These are phyloP conservation scores for Penicillium verrucosum DNA, from an alignment of 2,329 filamentous ascomycete species.

Conservation along the genomic window DNA sequence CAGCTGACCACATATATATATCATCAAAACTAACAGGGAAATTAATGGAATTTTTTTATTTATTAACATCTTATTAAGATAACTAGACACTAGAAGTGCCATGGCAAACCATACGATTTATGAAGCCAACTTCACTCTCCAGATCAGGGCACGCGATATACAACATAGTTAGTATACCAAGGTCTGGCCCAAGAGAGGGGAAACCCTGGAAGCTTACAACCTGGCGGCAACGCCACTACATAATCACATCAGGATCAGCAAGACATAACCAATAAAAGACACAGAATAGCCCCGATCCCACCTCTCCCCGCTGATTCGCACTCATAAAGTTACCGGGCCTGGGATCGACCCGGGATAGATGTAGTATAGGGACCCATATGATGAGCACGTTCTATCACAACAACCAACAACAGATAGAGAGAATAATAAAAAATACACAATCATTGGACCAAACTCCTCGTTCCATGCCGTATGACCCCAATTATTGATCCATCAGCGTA, in stretches of 20 bases:
- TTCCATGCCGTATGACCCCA: background rate
- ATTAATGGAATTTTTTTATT: background rate
- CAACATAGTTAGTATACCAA: background rate
- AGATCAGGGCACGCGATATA: background rate
- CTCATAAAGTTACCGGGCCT: background rate
- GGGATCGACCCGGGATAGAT: background rate
- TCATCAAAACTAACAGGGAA: background rate
- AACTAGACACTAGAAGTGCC: background rate
- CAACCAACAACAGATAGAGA: background rate
- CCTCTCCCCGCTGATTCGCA: background rate
- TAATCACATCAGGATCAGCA: constrained; percentile 2
- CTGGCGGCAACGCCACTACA: constrained; percentile 2
- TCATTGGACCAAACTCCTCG: background rate
- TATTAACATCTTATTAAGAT: background rate
- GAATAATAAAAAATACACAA: background rate
- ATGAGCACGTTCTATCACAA: background rate
- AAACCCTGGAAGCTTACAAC: background rate
- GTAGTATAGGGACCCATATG: background rate
- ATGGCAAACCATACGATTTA: background rate
- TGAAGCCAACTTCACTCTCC: background rate
- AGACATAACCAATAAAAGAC: constrained; percentile 4
- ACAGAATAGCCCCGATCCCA: background rate
- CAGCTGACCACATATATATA: background rate
- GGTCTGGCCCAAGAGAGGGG: constrained; percentile 4
- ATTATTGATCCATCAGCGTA: background rate